Evolutionary conservation across 2,329 filamentous ascomycete genomes (phyloP), one percentile per base, ranked within the genome.

Genomic region (Didymella arachidicola): DNA sequence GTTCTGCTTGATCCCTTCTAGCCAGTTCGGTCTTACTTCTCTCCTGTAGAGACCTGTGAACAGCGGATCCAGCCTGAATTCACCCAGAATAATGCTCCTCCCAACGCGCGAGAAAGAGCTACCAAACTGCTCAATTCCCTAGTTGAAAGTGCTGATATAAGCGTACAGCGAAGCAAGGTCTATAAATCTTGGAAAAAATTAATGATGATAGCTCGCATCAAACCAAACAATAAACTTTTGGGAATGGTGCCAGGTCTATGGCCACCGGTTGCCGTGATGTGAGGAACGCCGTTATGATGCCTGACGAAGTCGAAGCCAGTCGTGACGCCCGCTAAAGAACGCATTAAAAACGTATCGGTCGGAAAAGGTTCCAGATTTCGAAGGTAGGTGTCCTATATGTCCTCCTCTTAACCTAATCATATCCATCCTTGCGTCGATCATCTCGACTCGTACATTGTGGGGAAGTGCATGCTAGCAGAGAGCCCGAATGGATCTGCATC

Each of bases 401-500:
- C 51, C 52, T 47, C 43, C 52, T 55, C 57, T 55, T 60, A 18
- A 29, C 47, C 52, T 52, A 38, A 44, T 60, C 57, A 56, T 60
- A 47, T 59, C 46, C 45, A 59, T 59, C 50, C 56, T 70, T 56
- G 42, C 61, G 56, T 67, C 61, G 53, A 57, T 74, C 65, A 78
- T 71, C 75, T 69, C 57, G 78, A 73, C 60, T 80, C 78, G 73
- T 92, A 92, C 50, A 87, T 86, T 77, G 89, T 91, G 11, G 93
- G 93, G 71, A 97, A 97, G 65, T 94, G 91, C 94, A 97, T 97
- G 79, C 92, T 96, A 34, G 93, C 93, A 59, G 91, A 94, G 51
- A 97, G 82, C 12, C 93, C 93, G 71, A 97, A 98, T 0, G 94
- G 94, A 77, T 97, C 93, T 77, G 93, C 92, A 74, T 97, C 93